Evolutionary conservation across 805 yeast species (phyloP), one percentile per base, ranked within the genome.

Genomic region (Schizosaccharomyces pombe): DNA sequence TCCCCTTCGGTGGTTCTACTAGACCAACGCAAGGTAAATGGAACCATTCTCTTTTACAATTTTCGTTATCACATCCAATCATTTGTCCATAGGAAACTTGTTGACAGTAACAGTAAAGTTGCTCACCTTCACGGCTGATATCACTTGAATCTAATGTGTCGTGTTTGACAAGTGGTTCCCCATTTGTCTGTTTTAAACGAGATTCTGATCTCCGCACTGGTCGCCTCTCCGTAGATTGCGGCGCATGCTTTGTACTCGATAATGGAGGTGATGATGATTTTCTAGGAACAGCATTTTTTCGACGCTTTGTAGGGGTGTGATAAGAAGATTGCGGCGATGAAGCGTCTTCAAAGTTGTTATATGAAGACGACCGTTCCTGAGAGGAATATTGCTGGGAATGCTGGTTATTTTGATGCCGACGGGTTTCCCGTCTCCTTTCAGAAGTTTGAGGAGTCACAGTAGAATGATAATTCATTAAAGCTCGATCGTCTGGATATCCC

Each of bases 21-120:
- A 83, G 72, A 1, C 93, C 93, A 47, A 82, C 84, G 66, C 94
- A 84, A n/a, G 93, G 91, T 59, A 85, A 70, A 69, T 84, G 94
- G 66, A 85, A 84, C 94, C 94, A 84, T 66, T 84, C 94, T 55
- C 84, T 72, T 64, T 78, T 78, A 69, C 95, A 85, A 55, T 78
- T 78, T 34, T 84, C 87, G 11, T 95, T 96, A 63, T 91, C 98
- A 68, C 98, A 91, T 1, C 94, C 98, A 57, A 91, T 96, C 98
- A 91, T 91, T 63, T 91, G 97, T 19, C 98, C 98, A 64, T 83
- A 91, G 3, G 96, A 89, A 0, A 87, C 94, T 65, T 87, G 95
- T 65, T 86, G 85, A 69, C 98, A 91, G 69, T 89, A 87, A 67
- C 98, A 91, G 65, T 89, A 89, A 2, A 55, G 49, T 22, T 19